phyloP scores from a whole-genome alignment of 2,329 filamentous ascomycete genomes.

The Fonsecaea erecta region DNA sequence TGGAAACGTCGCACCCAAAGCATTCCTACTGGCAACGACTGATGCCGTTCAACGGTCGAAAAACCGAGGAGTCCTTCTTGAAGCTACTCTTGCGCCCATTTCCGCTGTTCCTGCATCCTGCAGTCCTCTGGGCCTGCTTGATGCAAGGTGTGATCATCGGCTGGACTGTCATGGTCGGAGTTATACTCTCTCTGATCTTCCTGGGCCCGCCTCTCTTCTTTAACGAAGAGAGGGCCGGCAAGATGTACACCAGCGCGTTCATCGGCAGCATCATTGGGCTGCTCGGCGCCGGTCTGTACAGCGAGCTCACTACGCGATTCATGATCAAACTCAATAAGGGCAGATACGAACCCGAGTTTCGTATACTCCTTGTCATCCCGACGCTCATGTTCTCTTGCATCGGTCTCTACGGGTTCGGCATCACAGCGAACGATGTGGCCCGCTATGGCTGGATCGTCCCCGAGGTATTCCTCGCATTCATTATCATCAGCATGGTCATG shows the following conservation, averaged over 20 bases:
- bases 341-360: constrained; percentile 89
- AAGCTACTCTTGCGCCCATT: constrained; percentile 73
- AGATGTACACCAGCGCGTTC: constrained; percentile 84
- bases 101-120: constrained; percentile 80
- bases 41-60: constrained; percentile 77
- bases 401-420: constrained; percentile 83
- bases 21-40: constrained; percentile 64
- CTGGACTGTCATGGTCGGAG: constrained; percentile 92
- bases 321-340: constrained; percentile 78
- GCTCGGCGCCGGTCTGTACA: constrained; percentile 70
- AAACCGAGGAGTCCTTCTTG: constrained; percentile 75
- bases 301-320: constrained; percentile 71
- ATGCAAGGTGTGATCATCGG: constrained; percentile 90
- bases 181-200: constrained; percentile 81
- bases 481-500: constrained; percentile 89
- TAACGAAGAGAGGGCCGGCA: constrained; percentile 79
- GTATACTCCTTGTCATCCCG: constrained; percentile 79
- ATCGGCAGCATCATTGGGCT: constrained; percentile 81
- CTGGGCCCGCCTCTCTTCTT: constrained; percentile 81
- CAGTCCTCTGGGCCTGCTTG: constrained; percentile 78
- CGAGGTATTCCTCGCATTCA: constrained; percentile 79
- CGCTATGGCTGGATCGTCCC: constrained; percentile 74
- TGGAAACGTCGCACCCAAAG: constrained; percentile 48
- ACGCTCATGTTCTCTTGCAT: constrained; percentile 77
- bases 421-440: constrained; percentile 65